phyloP scores from a whole-genome alignment of 2,329 filamentous ascomycete species.

The Periconia sp. region DNA sequence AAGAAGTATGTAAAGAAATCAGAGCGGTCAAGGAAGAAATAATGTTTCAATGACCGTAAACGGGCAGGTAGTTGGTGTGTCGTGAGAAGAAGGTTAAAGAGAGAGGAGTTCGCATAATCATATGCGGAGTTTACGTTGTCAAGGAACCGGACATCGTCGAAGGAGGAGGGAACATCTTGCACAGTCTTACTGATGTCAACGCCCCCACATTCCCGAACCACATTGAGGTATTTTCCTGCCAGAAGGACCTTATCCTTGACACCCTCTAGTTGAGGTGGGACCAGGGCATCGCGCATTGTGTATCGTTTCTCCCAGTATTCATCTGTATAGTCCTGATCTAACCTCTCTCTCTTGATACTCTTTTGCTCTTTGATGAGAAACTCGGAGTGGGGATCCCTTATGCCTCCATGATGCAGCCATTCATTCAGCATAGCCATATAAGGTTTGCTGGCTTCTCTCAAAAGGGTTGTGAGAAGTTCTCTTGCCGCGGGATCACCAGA shows the following conservation, averaged over 20 bases:
- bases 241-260: slow-evolving; percentile 94
- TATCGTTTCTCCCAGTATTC: slow-evolving; percentile 99
- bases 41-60: slow-evolving; percentile 91
- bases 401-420: slow-evolving; percentile 94
- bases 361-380: slow-evolving; percentile 96
- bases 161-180: slow-evolving; percentile 84
- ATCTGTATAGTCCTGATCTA: slow-evolving; percentile 96
- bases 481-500: slow-evolving; percentile 90
- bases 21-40: slow-evolving; percentile 97
- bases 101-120: slow-evolving; percentile 89
- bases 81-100: slow-evolving; percentile 87
- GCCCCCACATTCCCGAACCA: slow-evolving; percentile 94
- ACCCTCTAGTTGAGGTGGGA: slow-evolving; percentile 86
- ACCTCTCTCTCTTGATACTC: slow-evolving; percentile 84
- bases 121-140: slow-evolving; percentile 97
- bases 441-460: slow-evolving; percentile 85
- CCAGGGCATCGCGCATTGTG: slow-evolving; percentile 86
- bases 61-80: slow-evolving; percentile 88
- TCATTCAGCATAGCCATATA: slow-evolving; percentile 99
- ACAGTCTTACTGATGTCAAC: slow-evolving; percentile 90
- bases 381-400: slow-evolving; percentile 90
- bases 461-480: slow-evolving; percentile 74
- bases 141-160: slow-evolving; percentile 87
- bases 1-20: slow-evolving; percentile 99
- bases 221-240: slow-evolving; percentile 96